Evolutionary conservation across 2,329 filamentous ascomycete species (phyloP), one percentile per base, ranked within the genome.

Genomic region (Blastomyces percursus): DNA sequence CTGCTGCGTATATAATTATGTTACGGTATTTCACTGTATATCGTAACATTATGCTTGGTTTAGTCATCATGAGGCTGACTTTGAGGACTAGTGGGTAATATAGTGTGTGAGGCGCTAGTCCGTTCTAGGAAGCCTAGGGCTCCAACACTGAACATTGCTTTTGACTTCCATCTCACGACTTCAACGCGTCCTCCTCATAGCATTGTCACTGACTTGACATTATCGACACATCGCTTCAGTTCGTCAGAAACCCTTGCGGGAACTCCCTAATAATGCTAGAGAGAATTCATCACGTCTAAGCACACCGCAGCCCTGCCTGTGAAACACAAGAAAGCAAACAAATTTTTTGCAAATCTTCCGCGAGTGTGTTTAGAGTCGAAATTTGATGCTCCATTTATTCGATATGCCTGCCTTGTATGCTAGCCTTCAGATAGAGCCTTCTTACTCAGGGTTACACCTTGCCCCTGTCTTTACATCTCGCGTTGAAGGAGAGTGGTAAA

Each of bases 11-110:
- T 5, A 14, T 27, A 40, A 32, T 3, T 30, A 24, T 46, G 46
- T 14, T 59, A 59, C 30, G 24, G 56, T 44, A 46, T 12, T 16
- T n/a, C 5, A 24, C 6, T 30, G 56, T 59, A 59, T 46, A 59
- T 59, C 56, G 40, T 46, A 46, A 46, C 14, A 4, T 32, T 24
- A 3, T 6, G 0, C 16, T 6, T 24, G 0, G 0, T 6, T 46
- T 59, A 59, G 56, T 59, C 54, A 57, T n/a, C 55, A 24, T 46
- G 42, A 46, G 56, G 56, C 56, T 59, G 40, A 32, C 35, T 7
- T n/a, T n/a, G n/a, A n/a, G n/a, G n/a, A n/a, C n/a, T n/a, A n/a
- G n/a, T n/a, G n/a, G n/a, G n/a, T n/a, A n/a, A n/a, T n/a, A n/a
- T n/a, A n/a, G n/a, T n/a, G n/a, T n/a, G n/a, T n/a, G n/a, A n/a